Conservation (phyloP, 1,284 basidiomycete species). For the Ceratobasidium sp. region DNA sequence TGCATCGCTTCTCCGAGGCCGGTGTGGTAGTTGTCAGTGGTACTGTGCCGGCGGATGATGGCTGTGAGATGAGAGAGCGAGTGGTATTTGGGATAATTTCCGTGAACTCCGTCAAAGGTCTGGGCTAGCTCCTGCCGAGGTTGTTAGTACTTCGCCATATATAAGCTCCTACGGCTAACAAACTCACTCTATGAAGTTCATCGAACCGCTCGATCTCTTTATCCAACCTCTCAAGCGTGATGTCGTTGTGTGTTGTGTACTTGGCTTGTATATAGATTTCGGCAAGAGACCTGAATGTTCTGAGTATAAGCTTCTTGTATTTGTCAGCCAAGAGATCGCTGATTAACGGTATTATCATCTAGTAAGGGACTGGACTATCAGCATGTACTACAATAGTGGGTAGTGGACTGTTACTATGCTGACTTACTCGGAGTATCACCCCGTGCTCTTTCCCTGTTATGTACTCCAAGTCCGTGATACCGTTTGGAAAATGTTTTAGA, state of each 20-base stretch:
- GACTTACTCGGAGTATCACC: neutral
- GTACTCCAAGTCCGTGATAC: neutral
- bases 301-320: neutral
- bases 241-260: neutral
- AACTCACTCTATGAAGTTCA: neutral
- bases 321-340: neutral
- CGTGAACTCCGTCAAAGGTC: neutral
- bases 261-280: neutral
- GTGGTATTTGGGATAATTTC: slow-evolving; percentile 16
- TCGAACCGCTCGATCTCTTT: neutral
- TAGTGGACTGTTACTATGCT: neutral
- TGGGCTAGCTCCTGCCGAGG: neutral
- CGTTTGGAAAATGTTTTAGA: slow-evolving; percentile 12
- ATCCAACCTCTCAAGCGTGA: neutral
- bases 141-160: neutral
- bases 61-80: neutral
- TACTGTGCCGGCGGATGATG: neutral
- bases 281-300: neutral
- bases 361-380: neutral
- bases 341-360: neutral
- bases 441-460: neutral
- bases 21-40: slow-evolving; percentile 16
- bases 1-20: neutral
- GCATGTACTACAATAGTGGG: neutral
- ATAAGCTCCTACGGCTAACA: neutral